Percentiles rank a stretch among this genome's conserved stretches.
phyloP scores from a whole-genome alignment of 2,329 filamentous ascomycete species.

The Colletotrichum neosansevieriae region DNA sequence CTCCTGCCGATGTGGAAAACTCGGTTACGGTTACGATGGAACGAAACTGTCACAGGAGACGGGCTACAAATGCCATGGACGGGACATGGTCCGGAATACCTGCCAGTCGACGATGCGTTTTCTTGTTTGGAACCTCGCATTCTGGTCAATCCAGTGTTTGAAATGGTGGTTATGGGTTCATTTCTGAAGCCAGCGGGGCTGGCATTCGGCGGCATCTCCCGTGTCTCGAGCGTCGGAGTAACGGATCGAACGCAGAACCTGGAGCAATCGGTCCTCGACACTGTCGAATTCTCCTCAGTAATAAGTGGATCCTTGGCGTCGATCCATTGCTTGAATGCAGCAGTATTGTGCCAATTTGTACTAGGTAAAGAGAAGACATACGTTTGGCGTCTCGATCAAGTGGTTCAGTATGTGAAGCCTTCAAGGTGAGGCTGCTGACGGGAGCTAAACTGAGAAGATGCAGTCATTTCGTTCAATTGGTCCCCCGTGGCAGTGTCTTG shows the following conservation, averaged over 20 bases:
- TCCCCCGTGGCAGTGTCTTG: not conserved
- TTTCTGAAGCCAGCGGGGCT: not conserved
- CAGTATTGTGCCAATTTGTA: constrained; percentile 11
- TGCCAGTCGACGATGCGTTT: constrained; percentile 2
- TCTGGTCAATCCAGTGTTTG: not conserved
- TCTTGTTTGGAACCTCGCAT: not conserved
- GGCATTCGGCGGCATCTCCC: constrained; percentile 11
- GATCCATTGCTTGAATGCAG: constrained; percentile 24
- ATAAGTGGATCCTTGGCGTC: constrained; percentile 33
- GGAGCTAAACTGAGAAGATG: constrained; percentile 4
- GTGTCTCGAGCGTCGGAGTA: not conserved
- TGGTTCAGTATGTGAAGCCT: not conserved
- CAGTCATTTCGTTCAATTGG: not conserved
- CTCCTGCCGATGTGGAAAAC: constrained; percentile 32
- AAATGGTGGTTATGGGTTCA: not conserved
- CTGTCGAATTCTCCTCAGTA: not conserved
- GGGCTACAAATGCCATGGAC: constrained; percentile 20
- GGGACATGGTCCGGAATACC: not conserved
- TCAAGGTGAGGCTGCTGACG: not conserved
- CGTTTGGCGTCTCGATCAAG: not conserved
- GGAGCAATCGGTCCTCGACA: not conserved
- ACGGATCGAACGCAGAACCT: constrained; percentile 4
- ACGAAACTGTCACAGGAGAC: constrained; percentile 28
- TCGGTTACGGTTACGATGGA: constrained; percentile 30
- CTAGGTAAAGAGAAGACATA: not conserved